Percentiles rank a stretch among this genome's conserved stretches.
These are phyloP conservation scores for Gyromitra esculenta DNA, from an alignment of 2,329 filamentous ascomycete genomes.

Conservation along the genomic window DNA sequence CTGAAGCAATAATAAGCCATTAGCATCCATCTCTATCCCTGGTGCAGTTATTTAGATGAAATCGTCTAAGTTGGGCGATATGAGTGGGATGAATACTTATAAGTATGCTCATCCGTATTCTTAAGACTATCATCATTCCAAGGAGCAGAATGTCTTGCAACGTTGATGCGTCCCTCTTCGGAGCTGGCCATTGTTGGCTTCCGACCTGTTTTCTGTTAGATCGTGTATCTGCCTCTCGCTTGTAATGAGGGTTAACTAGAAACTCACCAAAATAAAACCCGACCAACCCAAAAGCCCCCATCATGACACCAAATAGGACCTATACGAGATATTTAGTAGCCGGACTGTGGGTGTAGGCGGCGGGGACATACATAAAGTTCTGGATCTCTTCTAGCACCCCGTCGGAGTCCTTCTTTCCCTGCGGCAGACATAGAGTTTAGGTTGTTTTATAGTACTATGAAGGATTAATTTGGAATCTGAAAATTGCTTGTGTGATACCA, in stretches of 20 bases:
- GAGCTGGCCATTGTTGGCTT: conserved; percentile 48
- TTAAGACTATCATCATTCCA: conserved; percentile 40
- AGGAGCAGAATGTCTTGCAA: conserved; percentile 36
- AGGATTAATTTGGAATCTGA: not conserved
- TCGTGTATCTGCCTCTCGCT: conserved; percentile 61
- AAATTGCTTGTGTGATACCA: not conserved
- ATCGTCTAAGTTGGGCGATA: too few species aligned
- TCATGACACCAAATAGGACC: conserved; percentile 93
- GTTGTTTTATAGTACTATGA: not conserved
- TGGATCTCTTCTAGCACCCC: conserved; percentile 74
- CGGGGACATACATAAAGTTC: conserved; percentile 73
- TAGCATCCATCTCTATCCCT: not conserved
- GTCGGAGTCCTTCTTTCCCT: conserved; percentile 63
- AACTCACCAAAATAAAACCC: conserved; percentile 80
- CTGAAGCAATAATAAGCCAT: conserved; percentile 9
- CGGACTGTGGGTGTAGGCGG: not conserved
- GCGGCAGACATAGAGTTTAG: conserved; percentile 44
- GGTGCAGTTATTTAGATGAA: not conserved
- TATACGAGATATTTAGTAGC: conserved; percentile 61
- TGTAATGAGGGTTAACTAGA: not conserved
- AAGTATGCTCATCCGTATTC: conserved; percentile 42
- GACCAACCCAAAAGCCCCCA: conserved; percentile 82
- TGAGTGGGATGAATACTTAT: conserved; percentile 31
- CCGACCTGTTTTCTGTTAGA: conserved; percentile 20
- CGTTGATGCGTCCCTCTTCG: conserved; percentile 41